phyloP scores from a whole-genome alignment of 192 early-diverging fungal genomes.

The Pilaira anomala region DNA sequence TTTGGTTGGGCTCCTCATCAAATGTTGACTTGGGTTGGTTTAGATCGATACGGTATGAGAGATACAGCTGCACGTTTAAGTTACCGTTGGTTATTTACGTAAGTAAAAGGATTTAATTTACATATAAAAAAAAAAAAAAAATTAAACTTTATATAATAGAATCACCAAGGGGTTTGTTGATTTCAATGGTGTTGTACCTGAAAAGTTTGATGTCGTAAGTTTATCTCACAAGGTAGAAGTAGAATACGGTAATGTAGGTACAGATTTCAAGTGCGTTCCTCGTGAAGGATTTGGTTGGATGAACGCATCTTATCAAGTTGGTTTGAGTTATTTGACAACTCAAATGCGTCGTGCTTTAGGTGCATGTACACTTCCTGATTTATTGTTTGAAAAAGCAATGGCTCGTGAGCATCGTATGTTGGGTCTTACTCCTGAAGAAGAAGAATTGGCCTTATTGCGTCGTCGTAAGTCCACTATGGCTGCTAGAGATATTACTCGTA shows the following conservation, averaged over 20 bases:
- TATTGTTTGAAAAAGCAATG: slow-evolving; percentile 52
- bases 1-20: slow-evolving; percentile 99
- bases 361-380: slow-evolving; percentile 64
- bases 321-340: slow-evolving; percentile 68
- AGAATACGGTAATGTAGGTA: slow-evolving; percentile 95
- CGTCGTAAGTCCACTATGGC: slow-evolving; percentile 14
- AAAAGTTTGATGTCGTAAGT: slow-evolving; percentile 94
- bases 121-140: not conserved
- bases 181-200: slow-evolving; percentile 92
- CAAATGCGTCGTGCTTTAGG: slow-evolving; percentile 78
- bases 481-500: slow-evolving; percentile 21
- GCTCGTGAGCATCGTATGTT: slow-evolving; percentile 7
- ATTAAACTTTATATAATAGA: slow-evolving; percentile 12
- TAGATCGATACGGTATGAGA: slow-evolving; percentile 75
- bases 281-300: slow-evolving; percentile 99
- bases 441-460: not conserved
- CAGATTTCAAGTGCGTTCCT: slow-evolving; percentile 89
- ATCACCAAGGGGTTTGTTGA: slow-evolving; percentile 94
- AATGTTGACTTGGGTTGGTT: slow-evolving; percentile 91
- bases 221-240: slow-evolving; percentile 89
- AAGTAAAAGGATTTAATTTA: slow-evolving; percentile 27
- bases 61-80: slow-evolving; percentile 70
- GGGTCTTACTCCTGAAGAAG: slow-evolving; percentile 16
- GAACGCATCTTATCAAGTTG: slow-evolving; percentile 90
- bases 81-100: slow-evolving; percentile 94